These are phyloP conservation scores for Hyphopichia burtonii DNA, from an alignment of 1,139 yeast genomes.

Conservation along the genomic window DNA sequence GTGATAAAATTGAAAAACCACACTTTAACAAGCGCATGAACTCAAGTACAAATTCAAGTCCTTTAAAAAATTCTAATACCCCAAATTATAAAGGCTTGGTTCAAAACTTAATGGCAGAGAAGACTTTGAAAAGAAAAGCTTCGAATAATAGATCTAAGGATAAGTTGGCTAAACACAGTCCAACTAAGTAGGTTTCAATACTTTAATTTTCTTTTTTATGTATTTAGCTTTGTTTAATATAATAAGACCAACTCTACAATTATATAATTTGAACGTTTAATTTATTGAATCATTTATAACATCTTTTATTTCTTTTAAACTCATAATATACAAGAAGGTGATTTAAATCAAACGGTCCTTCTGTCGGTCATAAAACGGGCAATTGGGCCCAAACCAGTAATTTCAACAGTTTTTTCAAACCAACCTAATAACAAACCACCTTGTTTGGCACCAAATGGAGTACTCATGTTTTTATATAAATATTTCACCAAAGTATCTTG, in stretches of 20 bases:
- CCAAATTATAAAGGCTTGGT: background rate
- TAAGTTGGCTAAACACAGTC: background rate
- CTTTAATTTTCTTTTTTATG: background rate
- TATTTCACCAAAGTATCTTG: slow-evolving; percentile 81
- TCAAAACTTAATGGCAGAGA: slow-evolving; percentile 1
- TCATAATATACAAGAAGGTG: background rate
- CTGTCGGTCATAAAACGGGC: slow-evolving; percentile 84
- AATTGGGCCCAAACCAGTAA: slow-evolving; percentile 86
- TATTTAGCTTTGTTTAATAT: too few species aligned
- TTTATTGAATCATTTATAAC: too few species aligned
- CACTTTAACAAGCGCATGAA: background rate
- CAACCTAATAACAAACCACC: slow-evolving; percentile 86
- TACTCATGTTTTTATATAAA: slow-evolving; percentile 81
- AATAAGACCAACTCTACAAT: too few species aligned
- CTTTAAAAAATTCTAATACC: background rate
- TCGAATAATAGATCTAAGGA: background rate
- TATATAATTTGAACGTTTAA: too few species aligned
- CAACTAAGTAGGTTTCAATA: background rate
- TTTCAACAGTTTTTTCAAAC: slow-evolving; percentile 87
- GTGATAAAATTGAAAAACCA: background rate
- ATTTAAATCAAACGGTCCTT: slow-evolving; percentile 55
- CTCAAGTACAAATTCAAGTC: background rate
- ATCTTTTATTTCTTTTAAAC: background rate
- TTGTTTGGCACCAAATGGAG: slow-evolving; percentile 75
- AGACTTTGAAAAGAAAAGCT: background rate